These are phyloP conservation scores for Phlyctochytrium bullatum DNA, from an alignment of 192 early-diverging fungal genomes.

Conservation along the genomic window DNA sequence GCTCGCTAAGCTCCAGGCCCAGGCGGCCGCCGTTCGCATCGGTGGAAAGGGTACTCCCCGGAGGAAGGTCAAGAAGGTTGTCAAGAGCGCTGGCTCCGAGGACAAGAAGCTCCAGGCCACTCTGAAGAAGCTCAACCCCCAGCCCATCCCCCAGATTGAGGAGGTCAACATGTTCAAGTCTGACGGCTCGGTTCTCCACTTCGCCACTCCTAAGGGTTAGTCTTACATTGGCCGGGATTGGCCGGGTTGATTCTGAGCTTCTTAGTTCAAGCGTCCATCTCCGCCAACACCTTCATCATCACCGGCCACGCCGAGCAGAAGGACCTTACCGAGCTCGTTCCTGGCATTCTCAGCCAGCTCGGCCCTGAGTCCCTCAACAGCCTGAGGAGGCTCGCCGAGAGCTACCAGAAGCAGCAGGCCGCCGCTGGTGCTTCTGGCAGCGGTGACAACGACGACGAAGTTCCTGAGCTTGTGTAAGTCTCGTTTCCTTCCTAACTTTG, in stretches of 20 bases:
- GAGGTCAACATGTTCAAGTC: constrained; percentile 99
- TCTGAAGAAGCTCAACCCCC: constrained; percentile 89
- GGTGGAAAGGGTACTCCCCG: constrained; percentile 95
- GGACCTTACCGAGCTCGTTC: constrained; percentile 79
- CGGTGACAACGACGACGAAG: constrained; percentile 70
- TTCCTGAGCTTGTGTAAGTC: constrained; percentile 86
- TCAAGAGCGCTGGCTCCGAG: constrained; percentile 75
- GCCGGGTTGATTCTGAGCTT: background rate
- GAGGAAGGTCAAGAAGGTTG: constrained; percentile 80
- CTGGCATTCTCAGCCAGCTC: constrained; percentile 79
- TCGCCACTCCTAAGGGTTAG: constrained; percentile 80
- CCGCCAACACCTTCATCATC: constrained; percentile 95
- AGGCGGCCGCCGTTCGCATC: constrained; percentile 66
- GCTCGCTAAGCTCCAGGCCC: constrained; percentile 88
- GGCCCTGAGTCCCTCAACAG: constrained; percentile 85
- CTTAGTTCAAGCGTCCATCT: constrained; percentile 74
- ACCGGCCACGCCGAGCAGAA: constrained; percentile 78
- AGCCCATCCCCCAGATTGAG: constrained; percentile 83
- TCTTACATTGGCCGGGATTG: background rate
- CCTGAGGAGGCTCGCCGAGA: constrained; percentile 84
- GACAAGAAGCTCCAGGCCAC: constrained; percentile 92
- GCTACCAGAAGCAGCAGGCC: constrained; percentile 67
- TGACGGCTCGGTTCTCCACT: constrained; percentile 91
- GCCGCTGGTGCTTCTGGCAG: constrained; percentile 28
- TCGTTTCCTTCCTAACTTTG: background rate